These are phyloP conservation scores for Venturia pyrina DNA, from an alignment of 2,329 filamentous ascomycete species.

Conservation along the genomic window DNA sequence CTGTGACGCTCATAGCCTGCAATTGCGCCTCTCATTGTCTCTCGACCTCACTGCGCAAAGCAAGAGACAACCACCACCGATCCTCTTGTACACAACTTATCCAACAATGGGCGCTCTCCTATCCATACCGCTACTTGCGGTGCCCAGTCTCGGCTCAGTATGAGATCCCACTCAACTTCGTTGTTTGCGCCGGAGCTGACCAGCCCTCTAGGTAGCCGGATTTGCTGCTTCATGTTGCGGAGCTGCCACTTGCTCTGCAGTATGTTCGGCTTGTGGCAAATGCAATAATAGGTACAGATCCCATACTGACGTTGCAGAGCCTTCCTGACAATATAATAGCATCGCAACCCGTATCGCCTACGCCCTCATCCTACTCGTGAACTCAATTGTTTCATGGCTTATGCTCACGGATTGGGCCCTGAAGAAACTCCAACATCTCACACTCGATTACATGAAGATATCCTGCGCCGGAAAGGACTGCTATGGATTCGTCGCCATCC, in stretches of 20 bases:
- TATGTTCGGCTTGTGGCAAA: conserved; percentile 92
- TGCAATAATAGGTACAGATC: conserved; percentile 78
- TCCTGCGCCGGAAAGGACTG: conserved; percentile 77
- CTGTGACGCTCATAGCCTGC: not conserved
- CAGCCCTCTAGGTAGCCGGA: conserved; percentile 52
- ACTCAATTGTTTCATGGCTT: conserved; percentile 96
- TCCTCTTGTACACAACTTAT: not conserved
- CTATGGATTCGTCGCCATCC: conserved; percentile 91
- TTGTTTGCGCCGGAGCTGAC: conserved; percentile 15
- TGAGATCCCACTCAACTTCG: conserved; percentile 25
- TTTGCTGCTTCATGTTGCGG: conserved; percentile 88
- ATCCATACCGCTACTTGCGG: conserved; percentile 76
- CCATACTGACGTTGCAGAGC: conserved; percentile 11
- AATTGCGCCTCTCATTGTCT: not conserved
- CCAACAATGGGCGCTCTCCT: conserved; percentile 75
- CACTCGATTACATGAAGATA: conserved; percentile 92
- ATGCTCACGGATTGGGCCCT: conserved; percentile 99
- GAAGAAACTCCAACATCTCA: conserved; percentile 85
- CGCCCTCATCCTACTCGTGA: conserved; percentile 85
- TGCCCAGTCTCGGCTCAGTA: conserved; percentile 82
- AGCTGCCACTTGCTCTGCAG: conserved; percentile 89
- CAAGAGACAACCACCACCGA: not conserved
- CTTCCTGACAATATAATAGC: conserved; percentile 36
- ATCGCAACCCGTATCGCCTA: conserved; percentile 96
- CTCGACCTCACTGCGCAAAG: not conserved